Conservation (phyloP, 805 yeast genomes). For the Kuraishia capsulata region DNA sequence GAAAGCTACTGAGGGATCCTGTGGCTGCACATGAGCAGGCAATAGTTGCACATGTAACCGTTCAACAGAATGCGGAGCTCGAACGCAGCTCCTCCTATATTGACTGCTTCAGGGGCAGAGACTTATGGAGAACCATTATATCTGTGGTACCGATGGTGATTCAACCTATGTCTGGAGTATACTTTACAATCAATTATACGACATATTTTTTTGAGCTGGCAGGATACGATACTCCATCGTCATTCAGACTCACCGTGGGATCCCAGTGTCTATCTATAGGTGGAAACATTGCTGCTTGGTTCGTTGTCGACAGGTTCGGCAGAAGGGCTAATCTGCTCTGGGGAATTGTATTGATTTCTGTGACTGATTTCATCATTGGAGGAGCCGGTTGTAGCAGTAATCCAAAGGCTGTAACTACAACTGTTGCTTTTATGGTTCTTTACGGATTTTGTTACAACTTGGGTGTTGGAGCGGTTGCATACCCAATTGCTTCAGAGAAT, state of each 20-base stretch:
- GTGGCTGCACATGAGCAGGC: conserved; percentile 2
- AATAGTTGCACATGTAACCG: conserved; percentile 8
- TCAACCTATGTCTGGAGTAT: conserved; percentile 54
- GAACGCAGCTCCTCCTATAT: conserved; percentile 18
- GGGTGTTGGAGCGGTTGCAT: conserved; percentile 30
- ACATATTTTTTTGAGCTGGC: conserved; percentile 26
- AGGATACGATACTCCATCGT: conserved; percentile 7
- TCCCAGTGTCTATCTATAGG: conserved; percentile 21
- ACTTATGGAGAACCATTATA: conserved; percentile 35
- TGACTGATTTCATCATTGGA: conserved; percentile 13
- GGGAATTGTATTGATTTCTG: conserved; percentile 3
- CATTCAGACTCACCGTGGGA: conserved; percentile 16
- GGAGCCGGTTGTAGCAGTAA: conserved; percentile 11
- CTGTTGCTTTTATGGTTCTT: conserved; percentile 8
- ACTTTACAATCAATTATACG: conserved; percentile 52
- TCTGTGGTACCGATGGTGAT: conserved; percentile 42
- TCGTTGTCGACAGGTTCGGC: conserved; percentile 28
- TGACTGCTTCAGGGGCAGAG: conserved; percentile 41
- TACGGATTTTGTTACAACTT: conserved; percentile 25
- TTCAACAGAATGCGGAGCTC: conserved; percentile 23
- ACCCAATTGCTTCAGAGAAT: conserved; percentile 27
- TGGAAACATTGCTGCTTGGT: conserved; percentile 28
- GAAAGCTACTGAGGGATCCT: conserved; percentile 7
- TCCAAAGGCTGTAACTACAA: conserved; percentile 6
- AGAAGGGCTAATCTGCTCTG: conserved; percentile 19